These are phyloP conservation scores for Entrophospora sp. DNA, from an alignment of 192 early-diverging fungal species.

Conservation along the genomic window DNA sequence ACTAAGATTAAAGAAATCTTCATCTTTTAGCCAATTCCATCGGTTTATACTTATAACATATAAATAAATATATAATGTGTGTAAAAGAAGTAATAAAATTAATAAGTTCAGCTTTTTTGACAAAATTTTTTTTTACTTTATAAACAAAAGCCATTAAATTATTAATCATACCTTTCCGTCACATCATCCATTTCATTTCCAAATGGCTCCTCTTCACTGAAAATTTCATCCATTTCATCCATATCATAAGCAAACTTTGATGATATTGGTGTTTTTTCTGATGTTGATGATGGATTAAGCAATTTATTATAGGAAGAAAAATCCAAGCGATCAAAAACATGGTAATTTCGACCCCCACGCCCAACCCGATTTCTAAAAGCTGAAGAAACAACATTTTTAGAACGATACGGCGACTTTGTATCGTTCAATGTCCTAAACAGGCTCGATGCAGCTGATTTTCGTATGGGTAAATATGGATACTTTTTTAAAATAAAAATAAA, in stretches of 20 bases:
- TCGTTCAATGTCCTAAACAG: neutral
- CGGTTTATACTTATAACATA: neutral
- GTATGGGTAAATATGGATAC: neutral
- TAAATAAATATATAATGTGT: neutral
- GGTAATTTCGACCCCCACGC: constrained; percentile 60
- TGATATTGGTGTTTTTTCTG: neutral
- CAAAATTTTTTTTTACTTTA: too few relatives aligned
- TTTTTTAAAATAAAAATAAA: neutral
- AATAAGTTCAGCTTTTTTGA: too few relatives aligned
- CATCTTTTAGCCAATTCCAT: neutral
- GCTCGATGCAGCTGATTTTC: neutral
- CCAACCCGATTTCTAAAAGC: constrained; percentile 56
- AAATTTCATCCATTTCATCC: constrained; percentile 10
- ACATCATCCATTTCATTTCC: neutral
- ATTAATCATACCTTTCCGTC: neutral
- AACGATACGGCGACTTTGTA: neutral
- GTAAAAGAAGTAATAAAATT: neutral
- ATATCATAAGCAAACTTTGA: constrained; percentile 8
- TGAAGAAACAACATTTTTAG: neutral
- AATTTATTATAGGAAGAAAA: neutral
- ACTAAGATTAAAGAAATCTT: constrained; percentile 4
- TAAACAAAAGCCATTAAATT: too few relatives aligned
- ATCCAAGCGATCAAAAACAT: constrained; percentile 52
- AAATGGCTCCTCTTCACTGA: constrained; percentile 1
- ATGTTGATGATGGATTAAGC: neutral